Conservation (phyloP, 129 eudicot genomes). For the Centaurea solstitialis region DNA sequence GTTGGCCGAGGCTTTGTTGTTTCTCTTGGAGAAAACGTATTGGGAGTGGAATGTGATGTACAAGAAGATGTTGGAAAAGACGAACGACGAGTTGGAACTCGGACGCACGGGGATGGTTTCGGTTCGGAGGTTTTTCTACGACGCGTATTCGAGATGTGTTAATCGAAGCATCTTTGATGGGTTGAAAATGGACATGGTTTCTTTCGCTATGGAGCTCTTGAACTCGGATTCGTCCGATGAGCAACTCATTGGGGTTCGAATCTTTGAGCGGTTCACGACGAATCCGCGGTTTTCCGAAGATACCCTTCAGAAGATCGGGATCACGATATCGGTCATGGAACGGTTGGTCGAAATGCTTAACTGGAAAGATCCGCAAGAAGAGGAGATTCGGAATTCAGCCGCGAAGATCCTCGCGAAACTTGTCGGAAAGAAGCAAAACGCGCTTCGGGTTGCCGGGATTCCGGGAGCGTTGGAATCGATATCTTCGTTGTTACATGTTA, state of each 20-base stretch:
- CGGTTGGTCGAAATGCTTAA: constrained; percentile 88
- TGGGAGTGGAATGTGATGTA: constrained; percentile 78
- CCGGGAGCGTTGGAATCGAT: constrained; percentile 94
- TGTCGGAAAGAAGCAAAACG: constrained; percentile 71
- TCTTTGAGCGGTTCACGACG: constrained; percentile 52
- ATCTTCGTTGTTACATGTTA: constrained; percentile 58
- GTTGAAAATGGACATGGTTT: constrained; percentile 92
- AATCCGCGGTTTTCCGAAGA: constrained; percentile 59
- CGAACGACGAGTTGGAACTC: constrained; percentile 66
- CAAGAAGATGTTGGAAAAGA: constrained; percentile 55
- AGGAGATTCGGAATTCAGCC: constrained; percentile 74
- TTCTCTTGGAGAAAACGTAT: constrained; percentile 81
- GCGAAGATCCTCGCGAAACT: constrained; percentile 64
- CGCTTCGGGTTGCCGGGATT: constrained; percentile 80
- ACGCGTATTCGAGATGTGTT: constrained; percentile 78
- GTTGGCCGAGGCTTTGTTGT: constrained; percentile 83
- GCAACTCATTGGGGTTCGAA: constrained; percentile 82
- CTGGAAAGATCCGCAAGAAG: constrained; percentile 85
- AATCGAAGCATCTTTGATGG: constrained; percentile 85
- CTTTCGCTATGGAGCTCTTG: constrained; percentile 81
- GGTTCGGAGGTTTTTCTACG: constrained; percentile 75
- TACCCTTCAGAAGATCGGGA: constrained; percentile 85
- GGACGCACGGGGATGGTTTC: constrained; percentile 75
- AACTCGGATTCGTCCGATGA: constrained; percentile 76
- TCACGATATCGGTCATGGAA: constrained; percentile 59